Evolutionary conservation across 805 yeast genomes (phyloP).

Genomic region (Candida coquimbonensis): DNA sequence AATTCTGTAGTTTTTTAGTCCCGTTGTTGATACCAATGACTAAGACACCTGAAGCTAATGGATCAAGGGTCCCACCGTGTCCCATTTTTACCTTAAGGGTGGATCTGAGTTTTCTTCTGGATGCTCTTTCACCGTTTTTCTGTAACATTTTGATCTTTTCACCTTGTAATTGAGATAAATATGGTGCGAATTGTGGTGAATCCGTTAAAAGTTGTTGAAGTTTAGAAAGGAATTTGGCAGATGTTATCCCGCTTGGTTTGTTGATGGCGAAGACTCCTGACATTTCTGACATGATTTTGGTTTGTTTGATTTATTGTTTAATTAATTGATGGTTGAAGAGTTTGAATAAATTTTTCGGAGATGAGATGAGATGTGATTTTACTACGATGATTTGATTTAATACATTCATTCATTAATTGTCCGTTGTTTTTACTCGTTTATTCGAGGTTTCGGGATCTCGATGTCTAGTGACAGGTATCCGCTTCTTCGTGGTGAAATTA

Average conservation of each 20-base stretch:
- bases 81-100: constrained; percentile 77
- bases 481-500: constrained; percentile 45
- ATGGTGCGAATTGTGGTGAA: constrained; percentile 49
- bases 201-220: constrained; percentile 57
- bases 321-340: no score
- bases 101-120: constrained; percentile 43
- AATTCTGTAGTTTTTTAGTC: constrained; percentile 71
- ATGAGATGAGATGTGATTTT: not conserved
- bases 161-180: constrained; percentile 43
- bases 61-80: constrained; percentile 97
- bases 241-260: constrained; percentile 81
- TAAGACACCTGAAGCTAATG: constrained; percentile 88
- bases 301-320: not conserved
- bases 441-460: constrained; percentile 38
- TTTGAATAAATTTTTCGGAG: not conserved
- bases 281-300: constrained; percentile 37
- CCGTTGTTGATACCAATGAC: constrained; percentile 92
- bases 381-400: not conserved
- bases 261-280: constrained; percentile 90
- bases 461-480: constrained; percentile 53
- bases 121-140: constrained; percentile 33
- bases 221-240: constrained; percentile 63
- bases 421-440: not conserved
- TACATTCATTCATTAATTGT: not conserved
- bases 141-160: constrained; percentile 36